Base-by-base conservation (phyloP, 139 green algal genomes). In the Chlamydomonas sp. region DNA sequence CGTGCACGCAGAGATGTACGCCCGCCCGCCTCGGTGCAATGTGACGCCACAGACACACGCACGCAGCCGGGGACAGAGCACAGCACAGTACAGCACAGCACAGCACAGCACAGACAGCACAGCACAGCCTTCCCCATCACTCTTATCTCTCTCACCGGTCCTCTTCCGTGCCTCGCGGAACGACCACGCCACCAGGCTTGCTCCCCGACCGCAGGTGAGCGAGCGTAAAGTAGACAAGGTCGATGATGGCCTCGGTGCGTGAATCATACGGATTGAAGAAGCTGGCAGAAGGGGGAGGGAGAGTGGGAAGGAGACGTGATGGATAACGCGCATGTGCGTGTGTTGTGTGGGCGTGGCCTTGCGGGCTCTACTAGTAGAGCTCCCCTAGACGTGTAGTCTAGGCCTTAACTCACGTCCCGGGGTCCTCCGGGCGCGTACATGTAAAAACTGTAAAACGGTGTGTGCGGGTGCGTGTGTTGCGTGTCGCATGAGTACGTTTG, bases 191-290 rank as follows among this genome's bases (percentile, higher is more conserved):
- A 2, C 73, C 73, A n/a, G n/a, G n/a, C 0, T 38, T 39, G 26
- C 67, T 36, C 3, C 16, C 31, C 22, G 30, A 43, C 54, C 80
- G 49, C 64, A 86, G 39, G 74, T 86, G 80, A 0, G 76, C 80
- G 30, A 86, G 59, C 0, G 76, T 83, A 64, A 86, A 81, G 76
- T 86, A 86, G 10, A 86, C 76, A n/a, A 86, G 76, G 68, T 86
- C 80, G 1, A 86, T 74, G 2, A 80, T 29, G 1, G 79, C 76
- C 1, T 86, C 76, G 1, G 76, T 76, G 16, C 79, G 70, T 36
- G 66, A 78, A 63, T 85, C 76, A 50, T 61, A 81, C 1, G 73
- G 73, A 59, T 85, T 85, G 64, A 74, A 73, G 34, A 84, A 72
- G 70, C 79, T 84, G 71, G 34, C n/a, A n/a, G n/a, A 58, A 1